Conservation (phyloP, 768 basidiomycete species). For the Psilocybe tampanensis region DNA sequence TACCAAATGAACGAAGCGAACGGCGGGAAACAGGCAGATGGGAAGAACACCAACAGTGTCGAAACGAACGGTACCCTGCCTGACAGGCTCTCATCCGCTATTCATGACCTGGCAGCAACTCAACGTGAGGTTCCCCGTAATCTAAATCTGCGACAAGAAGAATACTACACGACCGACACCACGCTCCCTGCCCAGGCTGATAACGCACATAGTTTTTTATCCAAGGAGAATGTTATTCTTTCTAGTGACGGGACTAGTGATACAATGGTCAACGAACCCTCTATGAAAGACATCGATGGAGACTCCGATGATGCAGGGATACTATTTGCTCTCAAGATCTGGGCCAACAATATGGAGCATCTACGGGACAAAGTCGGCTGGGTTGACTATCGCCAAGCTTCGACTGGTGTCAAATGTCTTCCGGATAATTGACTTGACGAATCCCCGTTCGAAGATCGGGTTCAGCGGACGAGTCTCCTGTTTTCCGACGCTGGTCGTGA, state of each 20-base stretch:
- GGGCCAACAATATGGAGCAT: constrained; percentile 2
- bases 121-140: not conserved
- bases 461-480: not conserved
- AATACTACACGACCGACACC: not conserved
- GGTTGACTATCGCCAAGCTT: not conserved
- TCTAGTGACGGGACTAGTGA: not conserved
- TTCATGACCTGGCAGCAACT: not conserved
- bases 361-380: not conserved
- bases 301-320: constrained; percentile 5
- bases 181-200: not conserved
- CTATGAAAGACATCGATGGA: constrained; percentile 1
- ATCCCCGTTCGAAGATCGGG: not conserved
- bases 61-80: not conserved
- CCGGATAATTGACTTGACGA: not conserved
- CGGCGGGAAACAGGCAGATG: not conserved
- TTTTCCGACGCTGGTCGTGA: no score
- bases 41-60: not conserved
- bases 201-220: not conserved
- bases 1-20: not conserved
- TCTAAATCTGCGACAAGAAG: not conserved
- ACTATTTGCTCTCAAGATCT: constrained; percentile 8
- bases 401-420: not conserved
- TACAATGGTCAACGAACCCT: not conserved
- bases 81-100: not conserved
- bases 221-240: not conserved